Percentiles rank a stretch among this genome's conserved stretches.
Evolutionary conservation across 495 filamentous ascomycete species (phyloP).

Genomic region (Neurospora sp.): DNA sequence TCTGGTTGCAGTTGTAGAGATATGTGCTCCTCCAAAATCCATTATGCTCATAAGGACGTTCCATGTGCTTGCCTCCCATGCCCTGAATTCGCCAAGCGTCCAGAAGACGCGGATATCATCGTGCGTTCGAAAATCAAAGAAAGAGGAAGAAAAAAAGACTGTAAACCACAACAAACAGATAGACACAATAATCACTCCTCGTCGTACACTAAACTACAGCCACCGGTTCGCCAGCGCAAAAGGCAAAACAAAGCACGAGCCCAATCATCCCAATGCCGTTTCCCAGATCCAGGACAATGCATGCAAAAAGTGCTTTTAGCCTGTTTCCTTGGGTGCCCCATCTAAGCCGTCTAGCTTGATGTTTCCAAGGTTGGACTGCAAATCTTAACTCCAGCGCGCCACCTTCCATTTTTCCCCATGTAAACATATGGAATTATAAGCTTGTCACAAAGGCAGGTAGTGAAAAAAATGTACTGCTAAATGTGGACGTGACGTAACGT

Average conservation of each 20-base stretch:
- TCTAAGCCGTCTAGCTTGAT: conserved; percentile 25
- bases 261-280: conserved; percentile 15
- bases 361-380: conserved; percentile 17
- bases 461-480: conserved; percentile 4
- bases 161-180: neutral
- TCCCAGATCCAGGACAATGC: conserved; percentile 24
- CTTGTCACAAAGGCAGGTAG: conserved; percentile 19
- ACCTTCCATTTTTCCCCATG: conserved; percentile 2
- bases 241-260: neutral
- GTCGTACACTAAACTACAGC: neutral
- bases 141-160: neutral
- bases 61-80: neutral
- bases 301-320: conserved; percentile 23
- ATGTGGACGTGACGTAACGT: neutral
- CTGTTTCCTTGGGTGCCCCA: conserved; percentile 13
- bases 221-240: neutral
- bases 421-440: conserved; percentile 19
- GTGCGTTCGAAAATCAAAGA: neutral
- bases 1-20: neutral
- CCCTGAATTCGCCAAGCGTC: neutral
- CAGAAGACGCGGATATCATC: neutral
- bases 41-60: neutral
- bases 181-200: neutral
- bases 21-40: neutral
- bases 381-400: conserved; percentile 13